Percentiles rank a stretch among this genome's conserved stretches.
Conservation (phyloP, 495 filamentous ascomycete species). For the Copromyces sp. region DNA sequence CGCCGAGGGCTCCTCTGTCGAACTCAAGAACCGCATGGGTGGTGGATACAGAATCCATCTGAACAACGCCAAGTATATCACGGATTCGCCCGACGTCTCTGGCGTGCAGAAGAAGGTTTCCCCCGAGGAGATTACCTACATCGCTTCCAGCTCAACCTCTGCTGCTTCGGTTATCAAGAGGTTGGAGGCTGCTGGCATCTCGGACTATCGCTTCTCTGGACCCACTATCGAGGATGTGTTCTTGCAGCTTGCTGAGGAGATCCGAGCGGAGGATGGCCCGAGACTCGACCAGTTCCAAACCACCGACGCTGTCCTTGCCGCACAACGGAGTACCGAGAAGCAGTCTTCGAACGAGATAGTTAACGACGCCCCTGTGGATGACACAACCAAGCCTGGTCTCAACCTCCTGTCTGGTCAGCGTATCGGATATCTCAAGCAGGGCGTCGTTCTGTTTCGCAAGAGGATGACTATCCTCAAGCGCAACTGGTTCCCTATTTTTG, state of each 20-base stretch:
- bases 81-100: constrained; percentile 41
- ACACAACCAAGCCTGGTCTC: constrained; percentile 27
- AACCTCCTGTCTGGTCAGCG: constrained; percentile 57
- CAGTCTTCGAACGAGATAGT: constrained; percentile 18
- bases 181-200: constrained; percentile 51
- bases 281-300: constrained; percentile 4
- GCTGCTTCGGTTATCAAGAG: constrained; percentile 55
- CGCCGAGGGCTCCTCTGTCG: constrained; percentile 66
- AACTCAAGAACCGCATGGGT: constrained; percentile 57
- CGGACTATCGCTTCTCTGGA: constrained; percentile 66
- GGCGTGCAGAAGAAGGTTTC: constrained; percentile 46
- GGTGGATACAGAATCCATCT: constrained; percentile 72
- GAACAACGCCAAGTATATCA: constrained; percentile 36
- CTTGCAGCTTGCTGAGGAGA: constrained; percentile 67
- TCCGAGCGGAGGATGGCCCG: constrained; percentile 26
- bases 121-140: constrained; percentile 62
- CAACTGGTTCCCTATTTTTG: constrained; percentile 63
- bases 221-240: constrained; percentile 88
- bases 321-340: constrained; percentile 6
- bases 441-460: constrained; percentile 65
- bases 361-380: constrained; percentile 4
- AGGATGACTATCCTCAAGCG: constrained; percentile 63
- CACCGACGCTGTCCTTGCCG: background rate
- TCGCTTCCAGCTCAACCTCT: constrained; percentile 49
- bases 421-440: constrained; percentile 55